phyloP scores from a whole-genome alignment of 164 flowering plant species.

The Chimonanthus praecox region DNA sequence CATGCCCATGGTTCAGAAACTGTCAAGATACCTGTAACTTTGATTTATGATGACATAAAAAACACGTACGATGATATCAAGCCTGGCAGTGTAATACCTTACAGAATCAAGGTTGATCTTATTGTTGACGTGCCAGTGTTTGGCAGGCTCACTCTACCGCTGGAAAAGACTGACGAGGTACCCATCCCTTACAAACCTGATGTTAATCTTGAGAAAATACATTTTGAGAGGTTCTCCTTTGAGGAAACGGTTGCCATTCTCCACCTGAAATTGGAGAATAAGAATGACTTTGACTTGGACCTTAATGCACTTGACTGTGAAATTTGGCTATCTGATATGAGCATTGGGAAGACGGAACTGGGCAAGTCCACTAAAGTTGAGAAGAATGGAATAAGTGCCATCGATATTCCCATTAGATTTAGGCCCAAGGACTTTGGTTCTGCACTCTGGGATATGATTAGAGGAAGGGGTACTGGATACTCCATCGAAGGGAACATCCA shows the following conservation, averaged over 20 bases:
- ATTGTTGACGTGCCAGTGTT: slow-evolving; percentile 13
- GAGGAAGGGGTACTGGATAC: slow-evolving; percentile 27
- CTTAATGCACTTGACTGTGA: slow-evolving; percentile 25
- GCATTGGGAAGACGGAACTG: slow-evolving; percentile 16
- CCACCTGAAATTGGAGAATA: slow-evolving; percentile 25
- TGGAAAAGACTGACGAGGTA: slow-evolving; percentile 13
- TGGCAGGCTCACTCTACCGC: slow-evolving; percentile 8
- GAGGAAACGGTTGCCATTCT: slow-evolving; percentile 25
- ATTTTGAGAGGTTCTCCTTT: slow-evolving; percentile 20
- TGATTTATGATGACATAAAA: slow-evolving; percentile 15
- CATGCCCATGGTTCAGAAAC: slow-evolving; percentile 14
- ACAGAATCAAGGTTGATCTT: slow-evolving; percentile 8
- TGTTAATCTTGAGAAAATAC: slow-evolving; percentile 13
- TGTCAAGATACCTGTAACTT: slow-evolving; percentile 11
- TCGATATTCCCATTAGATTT: slow-evolving; percentile 22
- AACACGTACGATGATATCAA: slow-evolving; percentile 6
- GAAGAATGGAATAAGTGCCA: slow-evolving; percentile 16
- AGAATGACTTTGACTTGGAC: slow-evolving; percentile 30
- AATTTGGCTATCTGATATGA: slow-evolving; percentile 19
- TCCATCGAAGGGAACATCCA: slow-evolving; percentile 21
- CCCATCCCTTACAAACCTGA: slow-evolving; percentile 13
- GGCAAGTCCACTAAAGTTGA: slow-evolving; percentile 16
- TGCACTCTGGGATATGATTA: slow-evolving; percentile 30
- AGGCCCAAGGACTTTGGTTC: slow-evolving; percentile 30
- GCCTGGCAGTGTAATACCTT: slow-evolving; percentile 12